Evolutionary conservation across 2,329 filamentous ascomycete genomes (phyloP), one percentile per base, ranked within the genome.

Genomic region (Aspergillus fischeri): DNA sequence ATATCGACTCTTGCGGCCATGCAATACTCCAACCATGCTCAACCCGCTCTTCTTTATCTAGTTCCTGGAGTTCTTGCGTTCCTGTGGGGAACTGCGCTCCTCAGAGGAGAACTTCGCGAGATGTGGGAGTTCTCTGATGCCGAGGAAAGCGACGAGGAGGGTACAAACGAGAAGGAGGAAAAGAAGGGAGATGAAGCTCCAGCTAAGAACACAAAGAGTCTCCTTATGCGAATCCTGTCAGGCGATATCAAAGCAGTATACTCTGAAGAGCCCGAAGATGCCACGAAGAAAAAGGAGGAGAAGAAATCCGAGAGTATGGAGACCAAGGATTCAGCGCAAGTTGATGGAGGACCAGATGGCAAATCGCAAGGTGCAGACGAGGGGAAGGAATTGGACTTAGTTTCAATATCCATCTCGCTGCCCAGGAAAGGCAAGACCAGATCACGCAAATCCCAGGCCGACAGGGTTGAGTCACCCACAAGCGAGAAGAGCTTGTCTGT

Each of bases 1-100:
- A 60, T 91, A 2, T 78, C 81, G 2, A 97, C 93, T 0, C 75
- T 97, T 20, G 77, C 82, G 0, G 89, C 92, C 66, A 88, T 97
- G 76, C 80, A 92, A 51, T 76, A 91, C 9, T 94, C 86, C 67
- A 82, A 88, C 49, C 91, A 91, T 60, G 91, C 90, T 2, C 93
- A 99, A 70, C 93, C 93, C 0, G 93, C 94, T 7, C 80, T 99
- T 32, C 78, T 99, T 14, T 97, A 97, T 70, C 84, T 99, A 6
- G 94, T 97, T 0, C 93, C 93, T 0, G 88, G 90, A 0, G 91
- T 97, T 0, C 77, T 97, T 4, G 80, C 83, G 1, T 83, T 87
- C 1, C 70, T 94, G 1, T 95, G 91, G 88, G 73, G 86, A 3
- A 94, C 89, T 1, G 93, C 88, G 0, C 64, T 86, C 4, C 70